Evolutionary conservation across 2,329 filamentous ascomycete genomes (phyloP).

Genomic region (Mycosphaerella sp.): DNA sequence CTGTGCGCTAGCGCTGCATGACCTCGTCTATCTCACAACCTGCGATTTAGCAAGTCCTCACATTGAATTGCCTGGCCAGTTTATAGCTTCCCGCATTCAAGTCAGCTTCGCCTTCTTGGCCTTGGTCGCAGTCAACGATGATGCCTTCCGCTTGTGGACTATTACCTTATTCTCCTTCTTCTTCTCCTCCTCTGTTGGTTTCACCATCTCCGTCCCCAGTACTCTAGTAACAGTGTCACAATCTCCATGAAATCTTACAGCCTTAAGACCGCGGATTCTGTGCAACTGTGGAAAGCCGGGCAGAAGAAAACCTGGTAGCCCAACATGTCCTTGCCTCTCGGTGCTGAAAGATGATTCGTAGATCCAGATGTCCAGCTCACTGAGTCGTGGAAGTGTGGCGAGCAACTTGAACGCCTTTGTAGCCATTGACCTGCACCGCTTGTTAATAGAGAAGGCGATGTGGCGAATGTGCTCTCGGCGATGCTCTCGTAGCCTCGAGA

Average conservation of each 20-base stretch:
- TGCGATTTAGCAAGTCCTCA: no score
- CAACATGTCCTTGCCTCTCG: neutral
- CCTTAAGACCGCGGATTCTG: slow-evolving; percentile 6
- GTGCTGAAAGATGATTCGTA: slow-evolving; percentile 5
- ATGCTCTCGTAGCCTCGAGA: neutral
- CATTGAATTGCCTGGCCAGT: no score
- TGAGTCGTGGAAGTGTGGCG: slow-evolving; percentile 1
- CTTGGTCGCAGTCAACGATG: neutral
- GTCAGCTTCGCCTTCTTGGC: slow-evolving; percentile 2
- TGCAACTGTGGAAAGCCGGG: slow-evolving; percentile 8
- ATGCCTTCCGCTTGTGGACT: slow-evolving; percentile 2
- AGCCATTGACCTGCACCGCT: neutral
- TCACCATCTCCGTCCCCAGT: slow-evolving; percentile 1
- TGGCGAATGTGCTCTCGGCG: neutral
- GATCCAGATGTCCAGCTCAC: slow-evolving; percentile 12
- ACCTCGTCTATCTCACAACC: no score
- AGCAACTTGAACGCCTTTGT: slow-evolving; percentile 7
- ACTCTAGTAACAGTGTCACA: slow-evolving; percentile 3
- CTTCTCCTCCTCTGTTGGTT: slow-evolving; percentile 6
- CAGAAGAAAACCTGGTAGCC: neutral
- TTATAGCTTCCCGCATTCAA: neutral
- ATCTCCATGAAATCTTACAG: slow-evolving; percentile 10
- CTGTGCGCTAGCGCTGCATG: no score
- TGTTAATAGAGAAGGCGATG: neutral
- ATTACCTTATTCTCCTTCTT: neutral